These are phyloP conservation scores for Skeletonema grethae DNA, from an alignment of 108 stramenopile genomes.

Conservation along the genomic window DNA sequence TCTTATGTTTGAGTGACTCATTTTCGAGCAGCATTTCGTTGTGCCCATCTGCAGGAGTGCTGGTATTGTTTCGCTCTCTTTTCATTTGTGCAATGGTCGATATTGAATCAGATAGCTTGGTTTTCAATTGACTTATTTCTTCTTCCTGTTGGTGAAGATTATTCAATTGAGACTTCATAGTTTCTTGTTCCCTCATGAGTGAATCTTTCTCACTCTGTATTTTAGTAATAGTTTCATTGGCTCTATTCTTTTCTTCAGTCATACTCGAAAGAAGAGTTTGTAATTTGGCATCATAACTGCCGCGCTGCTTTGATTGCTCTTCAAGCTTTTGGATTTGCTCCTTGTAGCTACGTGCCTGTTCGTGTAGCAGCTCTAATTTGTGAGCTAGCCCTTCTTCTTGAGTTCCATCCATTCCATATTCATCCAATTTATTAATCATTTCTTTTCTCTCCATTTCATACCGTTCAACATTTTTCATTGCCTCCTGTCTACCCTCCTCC, in stretches of 20 bases:
- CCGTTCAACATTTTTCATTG: not conserved
- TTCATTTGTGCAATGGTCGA: conserved; percentile 12
- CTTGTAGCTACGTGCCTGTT: not conserved
- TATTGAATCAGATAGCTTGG: conserved; percentile 6
- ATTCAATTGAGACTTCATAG: not conserved
- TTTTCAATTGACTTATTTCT: conserved; percentile 16
- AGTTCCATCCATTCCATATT: not conserved
- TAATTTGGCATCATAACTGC: not conserved
- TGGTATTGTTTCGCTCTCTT: conserved; percentile 4
- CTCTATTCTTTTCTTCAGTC: conserved; percentile 7
- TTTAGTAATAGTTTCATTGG: not conserved
- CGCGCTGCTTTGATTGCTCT: conserved; percentile 1
- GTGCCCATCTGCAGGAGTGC: conserved; percentile 1
- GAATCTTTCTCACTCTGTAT: conserved; percentile 4
- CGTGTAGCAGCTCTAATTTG: not conserved
- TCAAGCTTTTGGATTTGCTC: not conserved
- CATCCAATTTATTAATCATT: not conserved
- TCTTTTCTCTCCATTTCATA: conserved; percentile 4
- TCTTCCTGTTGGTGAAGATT: conserved; percentile 2
- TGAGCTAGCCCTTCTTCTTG: not conserved
- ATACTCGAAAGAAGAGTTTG: not conserved
- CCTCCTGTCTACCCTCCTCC: not conserved
- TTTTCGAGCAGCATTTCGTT: conserved; percentile 12
- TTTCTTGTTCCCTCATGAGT: conserved; percentile 4
- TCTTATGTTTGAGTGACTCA: conserved; percentile 19